These are phyloP conservation scores for Podila clonocystis DNA, from an alignment of 192 early-diverging fungal genomes.

Conservation along the genomic window DNA sequence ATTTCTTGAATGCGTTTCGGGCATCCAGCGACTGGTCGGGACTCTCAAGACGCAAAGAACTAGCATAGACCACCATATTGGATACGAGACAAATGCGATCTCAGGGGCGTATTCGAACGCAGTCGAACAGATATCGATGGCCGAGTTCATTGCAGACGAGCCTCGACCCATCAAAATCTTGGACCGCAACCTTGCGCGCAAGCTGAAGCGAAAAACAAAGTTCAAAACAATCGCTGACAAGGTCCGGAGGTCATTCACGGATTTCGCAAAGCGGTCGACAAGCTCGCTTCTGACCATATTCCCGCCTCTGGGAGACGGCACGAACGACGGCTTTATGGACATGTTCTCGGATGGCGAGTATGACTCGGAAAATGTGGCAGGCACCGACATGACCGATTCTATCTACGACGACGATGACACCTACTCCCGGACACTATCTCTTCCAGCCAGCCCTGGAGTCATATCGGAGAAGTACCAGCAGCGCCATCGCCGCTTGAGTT, in stretches of 20 bases:
- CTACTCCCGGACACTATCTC: conserved; percentile 7
- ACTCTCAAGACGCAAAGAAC: conserved; percentile 27
- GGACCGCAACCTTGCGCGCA: conserved; percentile 27
- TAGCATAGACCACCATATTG: background rate
- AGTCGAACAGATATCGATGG: conserved; percentile 12
- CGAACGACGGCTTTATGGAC: conserved; percentile 43
- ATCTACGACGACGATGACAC: conserved; percentile 11
- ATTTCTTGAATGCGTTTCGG: conserved; percentile 43
- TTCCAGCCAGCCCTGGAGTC: conserved; percentile 19
- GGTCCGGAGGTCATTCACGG: conserved; percentile 32
- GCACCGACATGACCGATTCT: conserved; percentile 21
- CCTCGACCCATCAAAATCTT: conserved; percentile 35
- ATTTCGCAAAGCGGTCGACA: conserved; percentile 29
- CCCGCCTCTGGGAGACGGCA: conserved; percentile 46
- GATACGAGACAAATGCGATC: background rate
- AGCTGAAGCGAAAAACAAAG: conserved; percentile 37
- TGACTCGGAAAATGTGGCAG: conserved; percentile 19
- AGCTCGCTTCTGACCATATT: conserved; percentile 25
- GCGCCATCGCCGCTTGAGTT: conserved; percentile 28
- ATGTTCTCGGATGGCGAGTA: conserved; percentile 40
- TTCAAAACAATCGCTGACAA: conserved; percentile 42
- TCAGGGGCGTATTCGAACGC: conserved; percentile 6
- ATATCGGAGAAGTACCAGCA: background rate
- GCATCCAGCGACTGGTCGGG: conserved; percentile 32
- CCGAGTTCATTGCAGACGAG: conserved; percentile 26